Evolutionary conservation across 1,284 basidiomycete genomes (phyloP), one percentile per base, ranked within the genome.

Genomic region (Cryptococcus hybrid): DNA sequence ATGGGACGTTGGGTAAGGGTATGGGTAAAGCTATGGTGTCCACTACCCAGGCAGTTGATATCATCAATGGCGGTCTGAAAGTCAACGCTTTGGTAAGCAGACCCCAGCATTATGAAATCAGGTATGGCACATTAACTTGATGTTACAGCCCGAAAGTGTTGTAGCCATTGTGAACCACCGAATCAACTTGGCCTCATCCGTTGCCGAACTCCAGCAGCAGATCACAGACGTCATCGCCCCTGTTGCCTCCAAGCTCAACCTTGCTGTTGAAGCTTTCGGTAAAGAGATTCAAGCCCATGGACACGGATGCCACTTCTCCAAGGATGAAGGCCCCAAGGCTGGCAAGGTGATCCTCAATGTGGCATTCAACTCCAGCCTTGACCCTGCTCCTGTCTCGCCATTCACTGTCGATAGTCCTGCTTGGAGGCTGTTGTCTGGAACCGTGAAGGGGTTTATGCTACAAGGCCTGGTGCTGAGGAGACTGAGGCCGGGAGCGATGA

Each of bases 341-440:
- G 71, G 69, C 40, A 69, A 70, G 45, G 64, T 71, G 12, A 58
- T 69, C 43, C 47, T 73, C 6, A 54, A 59, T 40, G 68, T 62
- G 34, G 73, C 70, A 7, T 71, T 57, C 56, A 61, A 73, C 59
- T 66, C 67, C n/a, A 60, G 68, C 7, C 68, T 75, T 50, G 60
- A 77, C 58, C 70, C 75, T 1, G 75, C 75, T 1, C 75, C 74
- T 3, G 61, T 77, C n/a, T 71, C 70, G 24, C 74, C 75, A 9
- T 68, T 63, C 59, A 70, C 71, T 3, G 55, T 63, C 43, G 67
- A 71, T 24, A 52, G 51, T n/a, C 37, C 68, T 7, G 71, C 71
- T 5, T 76, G 74, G 74, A 61, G 68, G 38, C 50, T 76, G 8
- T 62, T 76, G 5, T 59, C 70, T 7, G 73, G 73, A 6, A 69